Evolutionary conservation across 495 filamentous ascomycete genomes (phyloP).

Genomic region (Xylaria bambusicola): DNA sequence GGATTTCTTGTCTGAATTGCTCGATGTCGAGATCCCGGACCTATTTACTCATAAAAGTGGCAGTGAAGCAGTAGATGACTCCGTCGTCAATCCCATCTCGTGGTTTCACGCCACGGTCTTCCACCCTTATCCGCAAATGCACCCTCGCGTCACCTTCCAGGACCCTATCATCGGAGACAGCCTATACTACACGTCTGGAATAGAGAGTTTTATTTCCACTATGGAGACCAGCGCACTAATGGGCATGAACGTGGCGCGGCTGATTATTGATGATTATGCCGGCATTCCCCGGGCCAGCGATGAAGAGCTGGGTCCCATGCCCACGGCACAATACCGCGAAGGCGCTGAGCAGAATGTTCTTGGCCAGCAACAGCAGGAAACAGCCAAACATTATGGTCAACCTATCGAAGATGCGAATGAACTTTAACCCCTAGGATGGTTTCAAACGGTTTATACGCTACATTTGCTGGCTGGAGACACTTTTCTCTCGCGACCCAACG

Average conservation of each 20-base stretch:
- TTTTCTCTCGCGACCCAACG: too few species aligned
- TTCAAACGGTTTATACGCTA: too few species aligned
- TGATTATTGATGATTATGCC: conserved; percentile 65
- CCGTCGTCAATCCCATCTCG: conserved; percentile 55
- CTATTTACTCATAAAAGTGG: conserved; percentile 28
- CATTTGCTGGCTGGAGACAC: too few species aligned
- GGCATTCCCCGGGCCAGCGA: conserved; percentile 14
- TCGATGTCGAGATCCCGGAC: conserved; percentile 49
- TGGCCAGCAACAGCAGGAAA: conserved; percentile 20
- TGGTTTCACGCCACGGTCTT: conserved; percentile 76
- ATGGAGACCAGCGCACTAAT: conserved; percentile 98
- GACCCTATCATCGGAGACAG: conserved; percentile 66
- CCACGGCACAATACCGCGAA: background rate
- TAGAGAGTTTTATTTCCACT: conserved; percentile 92
- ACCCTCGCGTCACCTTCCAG: conserved; percentile 85
- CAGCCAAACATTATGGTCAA: background rate
- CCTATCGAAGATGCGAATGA: conserved; percentile 15
- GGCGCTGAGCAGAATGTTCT: conserved; percentile 14
- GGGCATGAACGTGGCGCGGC: conserved; percentile 88
- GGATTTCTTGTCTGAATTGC: conserved; percentile 59
- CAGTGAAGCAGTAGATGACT: conserved; percentile 6
- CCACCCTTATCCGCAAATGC: conserved; percentile 81
- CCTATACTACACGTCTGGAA: conserved; percentile 89
- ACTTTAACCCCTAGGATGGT: conserved; percentile 15
- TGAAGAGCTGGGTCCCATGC: background rate